These are phyloP conservation scores for Domatiomyces catenatus DNA, from an alignment of 2,329 filamentous ascomycete genomes.

Conservation along the genomic window DNA sequence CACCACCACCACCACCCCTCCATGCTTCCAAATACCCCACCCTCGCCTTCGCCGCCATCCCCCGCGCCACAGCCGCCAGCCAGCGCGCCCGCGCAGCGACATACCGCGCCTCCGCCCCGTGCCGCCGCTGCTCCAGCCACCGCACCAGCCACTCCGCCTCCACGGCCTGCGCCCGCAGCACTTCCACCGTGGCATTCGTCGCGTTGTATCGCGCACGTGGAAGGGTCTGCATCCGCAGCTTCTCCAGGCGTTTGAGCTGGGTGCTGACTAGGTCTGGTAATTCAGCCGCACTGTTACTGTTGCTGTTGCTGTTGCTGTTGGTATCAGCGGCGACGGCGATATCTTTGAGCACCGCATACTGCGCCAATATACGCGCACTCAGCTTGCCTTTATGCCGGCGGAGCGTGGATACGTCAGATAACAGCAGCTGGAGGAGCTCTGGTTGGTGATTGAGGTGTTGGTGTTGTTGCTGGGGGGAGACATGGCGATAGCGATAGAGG, in stretches of 20 bases:
- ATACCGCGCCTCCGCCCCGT: conserved; percentile 12
- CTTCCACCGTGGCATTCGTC: conserved; percentile 22
- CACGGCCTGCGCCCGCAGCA: conserved; percentile 21
- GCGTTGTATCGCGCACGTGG: conserved; percentile 22
- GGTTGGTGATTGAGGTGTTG: too few relatives aligned
- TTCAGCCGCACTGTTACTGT: not conserved
- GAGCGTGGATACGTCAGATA: not conserved
- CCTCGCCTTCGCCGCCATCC: conserved; percentile 12
- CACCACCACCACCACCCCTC: conserved; percentile 22
- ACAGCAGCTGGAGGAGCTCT: not conserved
- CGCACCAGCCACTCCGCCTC: conserved; percentile 20
- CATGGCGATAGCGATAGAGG: not conserved
- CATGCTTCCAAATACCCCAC: conserved; percentile 19
- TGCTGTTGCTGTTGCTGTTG: not conserved
- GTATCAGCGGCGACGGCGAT: not conserved
- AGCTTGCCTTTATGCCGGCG: not conserved
- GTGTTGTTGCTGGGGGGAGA: not conserved
- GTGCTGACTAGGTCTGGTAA: not conserved
- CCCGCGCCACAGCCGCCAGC: conserved; percentile 9
- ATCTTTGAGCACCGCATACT: not conserved
- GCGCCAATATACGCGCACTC: not conserved
- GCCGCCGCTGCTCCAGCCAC: conserved; percentile 12
- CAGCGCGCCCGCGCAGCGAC: conserved; percentile 4
- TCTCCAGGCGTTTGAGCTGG: not conserved
- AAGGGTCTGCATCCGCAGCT: conserved; percentile 21